A percentile compares a stretch with the other conserved stretches of the same genome.
Conservation (phyloP, 2,329 filamentous ascomycete species). For the Xylaria sp. region DNA sequence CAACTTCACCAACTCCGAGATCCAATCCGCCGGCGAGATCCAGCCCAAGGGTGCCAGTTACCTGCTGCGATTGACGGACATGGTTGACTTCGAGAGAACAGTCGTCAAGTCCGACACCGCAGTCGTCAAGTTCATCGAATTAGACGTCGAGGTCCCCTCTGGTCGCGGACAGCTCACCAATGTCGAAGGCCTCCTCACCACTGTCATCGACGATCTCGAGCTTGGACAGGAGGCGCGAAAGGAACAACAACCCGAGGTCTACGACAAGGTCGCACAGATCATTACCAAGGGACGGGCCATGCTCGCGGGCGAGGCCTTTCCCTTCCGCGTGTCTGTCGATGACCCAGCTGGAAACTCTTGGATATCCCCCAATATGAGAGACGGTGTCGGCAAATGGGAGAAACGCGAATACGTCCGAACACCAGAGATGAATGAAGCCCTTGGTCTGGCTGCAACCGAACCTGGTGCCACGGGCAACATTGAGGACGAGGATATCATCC, state of each 20-base stretch:
- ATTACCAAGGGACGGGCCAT: constrained; percentile 80
- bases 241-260: constrained; percentile 79
- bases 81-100: constrained; percentile 82
- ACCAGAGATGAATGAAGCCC: constrained; percentile 83
- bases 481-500: constrained; percentile 87
- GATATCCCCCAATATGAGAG: constrained; percentile 87
- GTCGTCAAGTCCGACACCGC: constrained; percentile 93
- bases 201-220: constrained; percentile 82
- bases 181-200: constrained; percentile 85
- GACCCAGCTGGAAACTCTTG: constrained; percentile 96
- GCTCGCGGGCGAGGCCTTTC: constrained; percentile 80
- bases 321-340: constrained; percentile 88
- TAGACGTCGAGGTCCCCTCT: constrained; percentile 92
- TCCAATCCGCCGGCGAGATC: constrained; percentile 91
- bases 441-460: constrained; percentile 75
- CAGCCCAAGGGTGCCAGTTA: constrained; percentile 90
- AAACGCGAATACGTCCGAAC: constrained; percentile 87
- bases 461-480: constrained; percentile 61
- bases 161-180: constrained; percentile 94
- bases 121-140: constrained; percentile 85
- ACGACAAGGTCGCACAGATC: constrained; percentile 80
- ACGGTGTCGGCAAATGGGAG: constrained; percentile 86
- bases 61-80: constrained; percentile 78
- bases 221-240: constrained; percentile 86
- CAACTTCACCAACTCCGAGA: constrained; percentile 88